phyloP scores from a whole-genome alignment of 2,329 filamentous ascomycete genomes.

The Curvularia sp. region DNA sequence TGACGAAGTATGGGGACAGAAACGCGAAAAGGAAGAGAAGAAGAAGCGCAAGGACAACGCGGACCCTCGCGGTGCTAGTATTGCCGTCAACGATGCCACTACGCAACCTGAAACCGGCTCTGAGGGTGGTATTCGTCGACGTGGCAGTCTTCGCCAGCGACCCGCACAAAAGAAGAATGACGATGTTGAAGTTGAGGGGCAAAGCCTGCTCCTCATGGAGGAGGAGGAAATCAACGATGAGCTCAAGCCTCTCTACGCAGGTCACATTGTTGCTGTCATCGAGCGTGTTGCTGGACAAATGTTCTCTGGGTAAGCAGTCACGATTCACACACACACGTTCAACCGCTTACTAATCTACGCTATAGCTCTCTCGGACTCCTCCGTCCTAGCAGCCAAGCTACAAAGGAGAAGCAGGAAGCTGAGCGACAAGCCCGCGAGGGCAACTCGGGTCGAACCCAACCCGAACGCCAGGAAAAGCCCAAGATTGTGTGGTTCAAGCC shows the following conservation, averaged over 20 bases:
- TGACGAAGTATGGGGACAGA: slow-evolving; percentile 98
- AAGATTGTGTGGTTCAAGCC: slow-evolving; percentile 99
- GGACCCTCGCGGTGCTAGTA: slow-evolving; percentile 82
- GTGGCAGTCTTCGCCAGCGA: slow-evolving; percentile 93
- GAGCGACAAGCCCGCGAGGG: slow-evolving; percentile 92
- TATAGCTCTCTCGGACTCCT: slow-evolving; percentile 82
- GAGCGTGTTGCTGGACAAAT: slow-evolving; percentile 97
- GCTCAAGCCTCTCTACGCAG: slow-evolving; percentile 95
- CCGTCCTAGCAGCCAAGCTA: slow-evolving; percentile 95
- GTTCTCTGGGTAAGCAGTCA: slow-evolving; percentile 73
- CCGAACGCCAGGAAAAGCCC: slow-evolving; percentile 91
- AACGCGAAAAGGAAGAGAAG: slow-evolving; percentile 99
- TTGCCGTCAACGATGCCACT: slow-evolving; percentile 69
- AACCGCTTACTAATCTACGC: slow-evolving; percentile 17
- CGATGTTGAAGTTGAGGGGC: slow-evolving; percentile 97
- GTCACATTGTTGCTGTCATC: slow-evolving; percentile 95
- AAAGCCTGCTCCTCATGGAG: slow-evolving; percentile 94
- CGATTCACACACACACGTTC: not conserved
- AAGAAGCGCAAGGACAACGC: slow-evolving; percentile 99
- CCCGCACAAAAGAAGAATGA: slow-evolving; percentile 99
- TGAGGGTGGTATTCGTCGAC: slow-evolving; percentile 87
- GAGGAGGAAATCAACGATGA: slow-evolving; percentile 99
- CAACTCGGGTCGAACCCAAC: slow-evolving; percentile 72
- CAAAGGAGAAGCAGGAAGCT: slow-evolving; percentile 98
- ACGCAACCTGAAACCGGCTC: slow-evolving; percentile 65